Evolutionary conservation across 129 eudicot species (phyloP).

Genomic region (Cynara cardunculus): DNA sequence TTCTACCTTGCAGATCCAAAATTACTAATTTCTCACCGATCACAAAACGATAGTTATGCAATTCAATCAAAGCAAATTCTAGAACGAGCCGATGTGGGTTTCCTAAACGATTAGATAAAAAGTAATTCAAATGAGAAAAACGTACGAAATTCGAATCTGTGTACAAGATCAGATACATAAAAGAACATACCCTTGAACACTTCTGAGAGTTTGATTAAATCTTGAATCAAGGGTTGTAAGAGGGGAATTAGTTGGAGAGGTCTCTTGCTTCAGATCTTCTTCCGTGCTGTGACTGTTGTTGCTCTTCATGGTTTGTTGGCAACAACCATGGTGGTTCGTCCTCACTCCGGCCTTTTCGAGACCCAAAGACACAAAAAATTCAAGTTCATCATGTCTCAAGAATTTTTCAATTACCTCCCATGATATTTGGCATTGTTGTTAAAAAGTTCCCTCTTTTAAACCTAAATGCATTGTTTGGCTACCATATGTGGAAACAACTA

Average conservation of each 20-base stretch:
- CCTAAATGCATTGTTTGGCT: background rate
- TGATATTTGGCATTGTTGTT: background rate
- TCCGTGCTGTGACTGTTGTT: constrained; percentile 37
- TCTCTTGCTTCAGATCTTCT: constrained; percentile 39
- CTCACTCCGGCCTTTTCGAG: constrained; percentile 24
- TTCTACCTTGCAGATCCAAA: constrained; percentile 34
- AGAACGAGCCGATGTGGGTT: background rate
- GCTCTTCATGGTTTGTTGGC: constrained; percentile 39
- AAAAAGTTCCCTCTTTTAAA: background rate
- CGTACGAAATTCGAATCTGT: constrained; percentile 13
- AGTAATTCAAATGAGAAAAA: background rate
- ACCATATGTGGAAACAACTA: too few species aligned
- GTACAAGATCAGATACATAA: constrained; percentile 4
- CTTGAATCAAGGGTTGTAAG: constrained; percentile 70
- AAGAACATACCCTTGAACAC: constrained; percentile 69
- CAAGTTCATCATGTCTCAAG: constrained; percentile 20
- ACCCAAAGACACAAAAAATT: constrained; percentile 30
- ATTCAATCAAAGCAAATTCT: background rate
- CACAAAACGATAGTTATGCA: constrained; percentile 15
- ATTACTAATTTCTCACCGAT: constrained; percentile 12
- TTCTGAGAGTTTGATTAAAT: constrained; percentile 89
- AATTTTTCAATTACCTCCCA: constrained; percentile 16
- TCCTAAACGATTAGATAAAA: constrained; percentile 19
- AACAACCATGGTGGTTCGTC: constrained; percentile 36
- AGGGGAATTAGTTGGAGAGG: constrained; percentile 33